Evolutionary conservation across 768 basidiomycete species (phyloP), one percentile per base, ranked within the genome.

Genomic region (Russula dissimulans): DNA sequence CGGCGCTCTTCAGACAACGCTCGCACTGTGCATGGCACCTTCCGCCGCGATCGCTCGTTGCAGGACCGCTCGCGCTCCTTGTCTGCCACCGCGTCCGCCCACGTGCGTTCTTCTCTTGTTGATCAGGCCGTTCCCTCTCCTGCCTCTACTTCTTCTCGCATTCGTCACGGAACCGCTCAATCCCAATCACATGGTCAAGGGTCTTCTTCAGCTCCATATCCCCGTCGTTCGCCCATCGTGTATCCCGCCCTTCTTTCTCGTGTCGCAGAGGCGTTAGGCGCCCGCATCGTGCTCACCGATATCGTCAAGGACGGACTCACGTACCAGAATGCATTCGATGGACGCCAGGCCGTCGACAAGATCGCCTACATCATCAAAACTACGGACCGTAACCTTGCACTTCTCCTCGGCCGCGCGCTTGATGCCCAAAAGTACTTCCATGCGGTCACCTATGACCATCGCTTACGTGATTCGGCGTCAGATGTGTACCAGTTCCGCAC

Each of bases 381-480:
- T 3, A 92, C 94, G 6, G 97, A 99, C 74, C 82, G 97, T 14
- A 98, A 97, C 72, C 80, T 99, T 31, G 97, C 97, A 11, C 76
- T 98, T 47, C 78, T 99, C 3, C 81, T 98, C n/a, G 97, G 97
- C 5, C 82, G 97, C 44, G 94, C 97, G 3, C 77, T 99, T 55
- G 97, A 98, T 69, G 89, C 95, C 9, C 97, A 98, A 72, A 98
- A 98, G 75, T 98, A 93, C 75, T 98, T 99, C 71, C 97, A 99
- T 69, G 97, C 98, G 69, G 97, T 99, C 66, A 97, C 97, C 9
- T 99, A 98, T 69, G 95, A 97, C 69, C 97, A 99, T 71, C 87
- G 95, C 14, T 71, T 99, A 59, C 78, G 97, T 53, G 97, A 98
- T 73, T 92, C 85, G 67, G 76, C 85, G 0, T 79, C 80, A 62